Conservation (phyloP, 1,284 basidiomycete species). For the Moniliella sp. region DNA sequence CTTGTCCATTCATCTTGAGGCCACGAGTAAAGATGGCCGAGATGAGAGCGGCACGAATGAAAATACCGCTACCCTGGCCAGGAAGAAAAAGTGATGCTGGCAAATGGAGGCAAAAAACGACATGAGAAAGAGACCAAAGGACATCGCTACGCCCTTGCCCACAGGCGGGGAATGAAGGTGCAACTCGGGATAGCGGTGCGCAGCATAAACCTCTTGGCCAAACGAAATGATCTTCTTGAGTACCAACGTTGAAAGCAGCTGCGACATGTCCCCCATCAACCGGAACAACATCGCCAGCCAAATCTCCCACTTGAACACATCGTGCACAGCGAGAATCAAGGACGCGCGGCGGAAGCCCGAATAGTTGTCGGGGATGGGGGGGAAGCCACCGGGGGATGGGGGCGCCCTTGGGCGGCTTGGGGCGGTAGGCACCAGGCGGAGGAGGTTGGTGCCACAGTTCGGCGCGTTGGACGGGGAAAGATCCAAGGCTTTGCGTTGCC, state of each 20-base stretch:
- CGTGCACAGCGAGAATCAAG: constrained; percentile 53
- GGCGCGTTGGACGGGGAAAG: constrained; percentile 15
- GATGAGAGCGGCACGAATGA: constrained; percentile 65
- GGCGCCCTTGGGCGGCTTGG: neutral
- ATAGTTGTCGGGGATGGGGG: neutral
- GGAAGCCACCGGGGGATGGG: neutral
- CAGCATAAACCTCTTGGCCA: constrained; percentile 9
- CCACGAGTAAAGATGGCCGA: constrained; percentile 64
- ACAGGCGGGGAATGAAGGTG: constrained; percentile 6
- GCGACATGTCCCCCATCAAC: constrained; percentile 19
- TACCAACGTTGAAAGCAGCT: constrained; percentile 24
- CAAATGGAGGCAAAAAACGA: constrained; percentile 50
- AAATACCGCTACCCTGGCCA: constrained; percentile 39
- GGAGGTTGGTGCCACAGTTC: constrained; percentile 15
- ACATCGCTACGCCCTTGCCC: constrained; percentile 19
- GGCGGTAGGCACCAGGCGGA: neutral
- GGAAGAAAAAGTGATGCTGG: constrained; percentile 60
- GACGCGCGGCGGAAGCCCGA: constrained; percentile 39
- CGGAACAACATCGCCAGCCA: constrained; percentile 57
- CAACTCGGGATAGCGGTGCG: constrained; percentile 2
- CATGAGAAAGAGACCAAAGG: constrained; percentile 43
- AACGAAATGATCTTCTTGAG: constrained; percentile 21
- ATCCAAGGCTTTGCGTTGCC: too few species aligned
- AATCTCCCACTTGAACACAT: constrained; percentile 59
- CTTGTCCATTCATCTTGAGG: constrained; percentile 54